phyloP scores from a whole-genome alignment of 768 basidiomycete species.

The Tylopilus rubrobrunneus region DNA sequence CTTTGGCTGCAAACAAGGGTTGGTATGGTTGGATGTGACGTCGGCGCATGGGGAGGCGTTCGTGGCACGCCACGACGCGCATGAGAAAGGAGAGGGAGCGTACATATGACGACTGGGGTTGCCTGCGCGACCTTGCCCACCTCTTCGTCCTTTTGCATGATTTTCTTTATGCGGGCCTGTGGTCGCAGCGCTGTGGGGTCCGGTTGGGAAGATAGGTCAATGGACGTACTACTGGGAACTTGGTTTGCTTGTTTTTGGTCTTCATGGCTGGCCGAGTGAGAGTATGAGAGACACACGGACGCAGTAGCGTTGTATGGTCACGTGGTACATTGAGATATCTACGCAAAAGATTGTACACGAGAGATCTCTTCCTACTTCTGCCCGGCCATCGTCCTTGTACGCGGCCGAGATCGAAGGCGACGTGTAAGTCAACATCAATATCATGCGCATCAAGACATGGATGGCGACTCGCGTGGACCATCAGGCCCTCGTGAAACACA shows the following conservation, averaged over 20 bases:
- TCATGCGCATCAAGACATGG: no score
- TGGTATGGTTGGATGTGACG: background rate
- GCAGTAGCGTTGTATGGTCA: background rate
- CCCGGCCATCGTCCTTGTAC: no score
- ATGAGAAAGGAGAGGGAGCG: constrained; percentile 32
- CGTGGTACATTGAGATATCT: no score
- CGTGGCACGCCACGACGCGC: constrained; percentile 12
- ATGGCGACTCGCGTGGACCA: no score
- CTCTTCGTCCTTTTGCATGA: constrained; percentile 99
- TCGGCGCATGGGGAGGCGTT: background rate
- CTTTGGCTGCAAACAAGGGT: constrained; percentile 67
- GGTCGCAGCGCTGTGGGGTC: constrained; percentile 1
- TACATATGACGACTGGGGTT: constrained; percentile 95
- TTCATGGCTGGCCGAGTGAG: constrained; percentile 48
- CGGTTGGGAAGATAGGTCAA: background rate
- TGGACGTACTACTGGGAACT: constrained; percentile 78
- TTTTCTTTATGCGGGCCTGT: constrained; percentile 97
- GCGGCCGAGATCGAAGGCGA: no score
- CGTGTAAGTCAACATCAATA: no score
- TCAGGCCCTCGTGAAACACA: no score
- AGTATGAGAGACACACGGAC: constrained; percentile 5
- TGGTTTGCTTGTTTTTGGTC: constrained; percentile 88
- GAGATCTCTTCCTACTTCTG: no score
- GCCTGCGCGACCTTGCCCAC: constrained; percentile 98
- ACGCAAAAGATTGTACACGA: no score